Evolutionary conservation across 345 rosid genomes (phyloP).

Genomic region (Ceriops zippeliana): DNA sequence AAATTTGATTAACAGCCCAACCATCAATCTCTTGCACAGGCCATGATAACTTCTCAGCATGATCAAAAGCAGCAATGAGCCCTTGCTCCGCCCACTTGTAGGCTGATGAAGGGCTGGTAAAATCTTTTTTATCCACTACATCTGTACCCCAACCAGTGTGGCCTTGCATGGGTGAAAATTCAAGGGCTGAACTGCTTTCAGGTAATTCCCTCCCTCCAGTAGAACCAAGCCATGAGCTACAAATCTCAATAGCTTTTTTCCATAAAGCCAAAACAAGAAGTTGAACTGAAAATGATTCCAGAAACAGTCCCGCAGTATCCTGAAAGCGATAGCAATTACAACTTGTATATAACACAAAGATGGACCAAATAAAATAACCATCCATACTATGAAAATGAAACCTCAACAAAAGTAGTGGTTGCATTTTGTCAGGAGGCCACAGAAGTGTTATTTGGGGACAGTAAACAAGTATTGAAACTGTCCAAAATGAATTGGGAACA

Average conservation of each 20-base stretch:
- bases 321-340: constrained; percentile 30
- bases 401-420: not conserved
- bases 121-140: constrained; percentile 29
- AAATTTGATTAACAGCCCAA: constrained; percentile 28
- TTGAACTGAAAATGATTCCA: constrained; percentile 66
- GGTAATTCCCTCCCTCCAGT: constrained; percentile 27
- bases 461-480: not conserved
- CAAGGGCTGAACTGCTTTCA: constrained; percentile 28
- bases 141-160: constrained; percentile 7
- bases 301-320: constrained; percentile 49
- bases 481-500: not conserved
- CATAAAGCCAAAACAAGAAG: constrained; percentile 67
- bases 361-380: not conserved
- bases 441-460: not conserved
- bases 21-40: constrained; percentile 51
- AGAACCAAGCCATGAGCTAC: constrained; percentile 48
- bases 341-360: not conserved
- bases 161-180: constrained; percentile 14
- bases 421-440: not conserved
- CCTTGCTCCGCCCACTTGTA: constrained; percentile 55
- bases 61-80: constrained; percentile 51
- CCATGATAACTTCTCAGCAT: constrained; percentile 52
- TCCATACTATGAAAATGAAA: not conserved
- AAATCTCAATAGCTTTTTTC: constrained; percentile 57
- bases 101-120: constrained; percentile 39